A percentile compares a stretch with the other conserved stretches of the same genome.
Evolutionary conservation across 305 asterid genomes (phyloP).

Genomic region (Fraxinus angustifolia): DNA sequence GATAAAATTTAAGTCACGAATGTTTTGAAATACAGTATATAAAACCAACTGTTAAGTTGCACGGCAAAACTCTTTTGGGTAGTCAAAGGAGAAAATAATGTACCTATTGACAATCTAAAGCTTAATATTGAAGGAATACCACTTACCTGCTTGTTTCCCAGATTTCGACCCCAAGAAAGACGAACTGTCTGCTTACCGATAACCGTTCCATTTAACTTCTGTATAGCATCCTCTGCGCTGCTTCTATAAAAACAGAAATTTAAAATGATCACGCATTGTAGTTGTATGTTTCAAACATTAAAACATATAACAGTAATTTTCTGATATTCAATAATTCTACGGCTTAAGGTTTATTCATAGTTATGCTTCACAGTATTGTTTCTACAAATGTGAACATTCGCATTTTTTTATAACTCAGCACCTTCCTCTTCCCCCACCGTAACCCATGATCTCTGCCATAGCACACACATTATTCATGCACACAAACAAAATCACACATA

Average conservation of each 20-base stretch:
- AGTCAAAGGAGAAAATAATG: not conserved
- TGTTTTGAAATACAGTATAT: not conserved
- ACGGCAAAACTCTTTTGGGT: not conserved
- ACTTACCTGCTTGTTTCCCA: constrained; percentile 64
- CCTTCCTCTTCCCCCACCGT: not conserved
- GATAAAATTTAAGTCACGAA: not conserved
- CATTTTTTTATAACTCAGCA: not conserved
- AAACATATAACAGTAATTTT: not conserved
- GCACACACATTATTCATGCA: not conserved
- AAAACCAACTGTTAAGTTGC: not conserved
- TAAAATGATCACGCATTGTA: not conserved
- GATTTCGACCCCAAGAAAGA: constrained; percentile 89
- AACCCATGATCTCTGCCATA: not conserved
- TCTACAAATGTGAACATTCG: not conserved
- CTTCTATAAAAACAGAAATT: constrained; percentile 40
- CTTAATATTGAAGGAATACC: not conserved
- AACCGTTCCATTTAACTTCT: constrained; percentile 67
- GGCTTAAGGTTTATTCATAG: not conserved
- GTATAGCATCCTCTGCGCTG: constrained; percentile 79
- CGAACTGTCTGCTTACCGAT: constrained; percentile 89
- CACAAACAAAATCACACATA: not conserved
- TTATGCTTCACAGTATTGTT: not conserved
- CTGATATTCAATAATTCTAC: not conserved
- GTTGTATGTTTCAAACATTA: not conserved
- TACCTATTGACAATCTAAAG: not conserved